Evolutionary conservation across 2,329 filamentous ascomycete genomes (phyloP).

Genomic region (Ophiosphaerella korrae): DNA sequence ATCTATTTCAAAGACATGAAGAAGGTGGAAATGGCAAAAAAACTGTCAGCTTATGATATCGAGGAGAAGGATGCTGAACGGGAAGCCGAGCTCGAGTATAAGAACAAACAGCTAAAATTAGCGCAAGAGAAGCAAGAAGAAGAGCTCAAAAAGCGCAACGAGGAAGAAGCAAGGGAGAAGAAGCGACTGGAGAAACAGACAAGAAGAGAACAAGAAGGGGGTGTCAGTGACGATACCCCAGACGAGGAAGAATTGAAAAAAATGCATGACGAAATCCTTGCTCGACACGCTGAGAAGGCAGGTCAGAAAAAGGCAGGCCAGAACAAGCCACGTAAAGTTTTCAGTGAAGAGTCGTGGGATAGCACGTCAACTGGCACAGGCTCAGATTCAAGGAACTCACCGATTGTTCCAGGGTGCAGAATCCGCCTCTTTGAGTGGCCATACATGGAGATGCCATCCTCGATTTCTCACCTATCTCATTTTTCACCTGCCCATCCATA

Average conservation of each 20-base stretch:
- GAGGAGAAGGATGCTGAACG: conserved; percentile 10
- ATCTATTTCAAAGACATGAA: conserved; percentile 38
- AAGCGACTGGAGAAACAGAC: conserved; percentile 11
- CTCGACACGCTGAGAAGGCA: conserved; percentile 4
- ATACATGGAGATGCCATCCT: conserved; percentile 16
- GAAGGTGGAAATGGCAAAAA: conserved; percentile 34
- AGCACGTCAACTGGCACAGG: conserved; percentile 20
- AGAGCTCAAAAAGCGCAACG: conserved; percentile 1
- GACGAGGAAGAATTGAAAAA: conserved; percentile 9
- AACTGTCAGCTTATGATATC: conserved; percentile 24
- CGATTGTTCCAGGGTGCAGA: conserved; percentile 16
- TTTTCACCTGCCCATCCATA: not conserved
- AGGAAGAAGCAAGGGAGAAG: conserved; percentile 8
- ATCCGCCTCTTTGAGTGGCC: conserved; percentile 38
- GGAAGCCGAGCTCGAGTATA: conserved; percentile 12
- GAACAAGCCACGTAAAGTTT: conserved; percentile 8
- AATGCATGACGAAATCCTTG: conserved; percentile 1
- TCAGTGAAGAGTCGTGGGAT: conserved; percentile 30
- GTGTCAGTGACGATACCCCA: conserved; percentile 19
- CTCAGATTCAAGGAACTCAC: not conserved
- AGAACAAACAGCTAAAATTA: conserved; percentile 12
- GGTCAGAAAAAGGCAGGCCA: not conserved
- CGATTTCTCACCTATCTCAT: not conserved
- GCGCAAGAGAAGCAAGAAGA: conserved; percentile 16
- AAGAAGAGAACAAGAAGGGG: conserved; percentile 16